These are phyloP conservation scores for Hapsidospora chrysogenum DNA, from an alignment of 495 filamentous ascomycete species.

Conservation along the genomic window DNA sequence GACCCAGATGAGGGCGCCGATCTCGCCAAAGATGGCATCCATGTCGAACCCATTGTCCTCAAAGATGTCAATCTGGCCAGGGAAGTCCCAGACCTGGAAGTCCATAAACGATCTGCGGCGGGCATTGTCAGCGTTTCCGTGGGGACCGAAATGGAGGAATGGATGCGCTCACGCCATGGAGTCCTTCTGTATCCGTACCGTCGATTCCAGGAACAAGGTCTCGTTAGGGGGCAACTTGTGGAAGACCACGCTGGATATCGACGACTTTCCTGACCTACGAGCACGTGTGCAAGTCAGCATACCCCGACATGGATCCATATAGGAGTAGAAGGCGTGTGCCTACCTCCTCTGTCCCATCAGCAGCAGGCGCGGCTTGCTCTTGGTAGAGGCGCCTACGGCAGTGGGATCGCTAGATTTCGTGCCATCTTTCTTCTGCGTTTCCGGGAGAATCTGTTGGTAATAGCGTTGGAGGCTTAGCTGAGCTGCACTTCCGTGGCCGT, in stretches of 20 bases:
- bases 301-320: slow-evolving; percentile 8
- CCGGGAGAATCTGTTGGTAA: too few relatives aligned
- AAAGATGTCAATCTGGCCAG: slow-evolving; percentile 79
- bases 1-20: slow-evolving; percentile 93
- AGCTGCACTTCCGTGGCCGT: too few relatives aligned
- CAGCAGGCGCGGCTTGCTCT: slow-evolving; percentile 68
- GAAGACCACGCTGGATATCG: slow-evolving; percentile 93
- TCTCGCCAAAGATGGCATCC: slow-evolving; percentile 80
- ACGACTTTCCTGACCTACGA: slow-evolving; percentile 85
- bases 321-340: not conserved
- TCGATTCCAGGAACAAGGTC: slow-evolving; percentile 88
- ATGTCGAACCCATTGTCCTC: slow-evolving; percentile 60
- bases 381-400: slow-evolving; percentile 21
- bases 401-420: too few relatives aligned
- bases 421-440: too few relatives aligned
- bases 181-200: slow-evolving; percentile 80
- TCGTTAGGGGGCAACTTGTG: slow-evolving; percentile 92
- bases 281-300: not conserved
- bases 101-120: slow-evolving; percentile 85
- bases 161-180: slow-evolving; percentile 55
- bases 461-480: too few relatives aligned
- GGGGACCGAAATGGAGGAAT: too few relatives aligned
- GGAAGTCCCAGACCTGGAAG: slow-evolving; percentile 96
- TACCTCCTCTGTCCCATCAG: slow-evolving; percentile 94
- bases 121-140: not conserved